Percentiles rank a stretch among this genome's conserved stretches.
Conservation (phyloP, 2,329 filamentous ascomycete species). For the Pyricularia pennisetigena region DNA sequence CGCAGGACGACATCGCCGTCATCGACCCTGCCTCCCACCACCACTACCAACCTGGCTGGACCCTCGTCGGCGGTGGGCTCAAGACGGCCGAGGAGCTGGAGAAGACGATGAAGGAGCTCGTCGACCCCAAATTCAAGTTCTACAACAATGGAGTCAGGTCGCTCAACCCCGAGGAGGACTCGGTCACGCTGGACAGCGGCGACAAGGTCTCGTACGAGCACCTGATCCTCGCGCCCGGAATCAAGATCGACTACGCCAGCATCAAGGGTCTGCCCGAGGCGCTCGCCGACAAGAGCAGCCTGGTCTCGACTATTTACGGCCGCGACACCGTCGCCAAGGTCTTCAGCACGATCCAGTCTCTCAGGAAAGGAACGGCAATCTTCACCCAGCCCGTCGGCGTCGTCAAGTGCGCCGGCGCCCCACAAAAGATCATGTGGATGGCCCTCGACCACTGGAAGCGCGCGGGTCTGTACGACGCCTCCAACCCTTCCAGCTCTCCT, state of each 20-base stretch:
- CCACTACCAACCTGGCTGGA: constrained; percentile 63
- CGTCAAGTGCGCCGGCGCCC: constrained; percentile 52
- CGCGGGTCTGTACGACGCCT: constrained; percentile 36
- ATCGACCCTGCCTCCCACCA: constrained; percentile 54
- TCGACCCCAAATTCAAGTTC: constrained; percentile 51
- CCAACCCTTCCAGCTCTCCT: constrained; percentile 25
- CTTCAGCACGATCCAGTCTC: constrained; percentile 33
- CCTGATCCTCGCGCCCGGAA: constrained; percentile 51
- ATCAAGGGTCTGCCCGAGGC: constrained; percentile 49
- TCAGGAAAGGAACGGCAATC: constrained; percentile 40
- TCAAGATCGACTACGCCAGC: constrained; percentile 37
- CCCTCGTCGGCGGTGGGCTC: constrained; percentile 55
- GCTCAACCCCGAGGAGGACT: constrained; percentile 47
- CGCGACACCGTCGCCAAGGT: constrained; percentile 46
- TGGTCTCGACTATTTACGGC: constrained; percentile 47
- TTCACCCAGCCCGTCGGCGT: constrained; percentile 50
- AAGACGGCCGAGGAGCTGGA: constrained; percentile 52
- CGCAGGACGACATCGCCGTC: constrained; percentile 50
- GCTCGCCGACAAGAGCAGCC: constrained; percentile 32
- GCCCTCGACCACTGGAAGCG: constrained; percentile 49
- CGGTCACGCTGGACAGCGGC: constrained; percentile 43
- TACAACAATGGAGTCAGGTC: constrained; percentile 41
- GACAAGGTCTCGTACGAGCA: constrained; percentile 52
- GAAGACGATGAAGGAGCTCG: constrained; percentile 35
- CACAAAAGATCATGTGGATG: constrained; percentile 54